A percentile compares a stretch with the other conserved stretches of the same genome.
Conservation (phyloP, 2,329 filamentous ascomycete species). For the Clarireedia homoeocarpa region DNA sequence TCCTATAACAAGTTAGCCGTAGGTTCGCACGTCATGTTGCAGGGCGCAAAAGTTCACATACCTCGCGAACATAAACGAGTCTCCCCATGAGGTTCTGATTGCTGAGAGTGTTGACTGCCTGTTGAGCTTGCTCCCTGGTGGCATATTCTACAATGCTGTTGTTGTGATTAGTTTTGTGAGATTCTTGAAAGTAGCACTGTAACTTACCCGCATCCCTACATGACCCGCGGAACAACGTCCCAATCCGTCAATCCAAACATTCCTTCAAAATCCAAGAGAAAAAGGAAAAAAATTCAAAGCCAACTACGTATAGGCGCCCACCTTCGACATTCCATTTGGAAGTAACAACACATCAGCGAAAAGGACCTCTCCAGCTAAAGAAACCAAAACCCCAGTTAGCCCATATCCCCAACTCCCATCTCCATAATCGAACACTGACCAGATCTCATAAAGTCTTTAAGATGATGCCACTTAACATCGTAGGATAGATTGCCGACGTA, state of each 20-base stretch:
- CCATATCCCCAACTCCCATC: conserved; percentile 30
- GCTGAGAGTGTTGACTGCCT: conserved; percentile 93
- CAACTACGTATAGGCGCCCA: conserved; percentile 89
- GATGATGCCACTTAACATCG: conserved; percentile 99
- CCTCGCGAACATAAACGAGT: conserved; percentile 97
- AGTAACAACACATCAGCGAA: conserved; percentile 99
- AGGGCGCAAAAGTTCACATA: conserved; percentile 35
- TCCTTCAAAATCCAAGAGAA: conserved; percentile 61
- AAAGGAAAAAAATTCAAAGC: conserved; percentile 55
- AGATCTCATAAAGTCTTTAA: conserved; percentile 99
- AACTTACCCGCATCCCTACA: conserved; percentile 99
- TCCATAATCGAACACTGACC: conserved; percentile 51
- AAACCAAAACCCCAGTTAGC: conserved; percentile 28
- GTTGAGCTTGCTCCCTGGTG: conserved; percentile 97
- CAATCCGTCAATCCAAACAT: conserved; percentile 97
- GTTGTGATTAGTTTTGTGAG: neutral
- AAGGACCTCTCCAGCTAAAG: conserved; percentile 91
- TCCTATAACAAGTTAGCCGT: conserved; percentile 49
- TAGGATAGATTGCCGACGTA: conserved; percentile 99
- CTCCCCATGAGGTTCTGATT: conserved; percentile 99
- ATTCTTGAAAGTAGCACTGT: neutral
- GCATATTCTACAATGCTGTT: conserved; percentile 99
- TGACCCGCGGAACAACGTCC: conserved; percentile 78
- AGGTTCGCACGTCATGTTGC: neutral
- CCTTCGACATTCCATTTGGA: conserved; percentile 99